Conservation (phyloP, 495 filamentous ascomycete species). For the Talaromyces adpressus region DNA sequence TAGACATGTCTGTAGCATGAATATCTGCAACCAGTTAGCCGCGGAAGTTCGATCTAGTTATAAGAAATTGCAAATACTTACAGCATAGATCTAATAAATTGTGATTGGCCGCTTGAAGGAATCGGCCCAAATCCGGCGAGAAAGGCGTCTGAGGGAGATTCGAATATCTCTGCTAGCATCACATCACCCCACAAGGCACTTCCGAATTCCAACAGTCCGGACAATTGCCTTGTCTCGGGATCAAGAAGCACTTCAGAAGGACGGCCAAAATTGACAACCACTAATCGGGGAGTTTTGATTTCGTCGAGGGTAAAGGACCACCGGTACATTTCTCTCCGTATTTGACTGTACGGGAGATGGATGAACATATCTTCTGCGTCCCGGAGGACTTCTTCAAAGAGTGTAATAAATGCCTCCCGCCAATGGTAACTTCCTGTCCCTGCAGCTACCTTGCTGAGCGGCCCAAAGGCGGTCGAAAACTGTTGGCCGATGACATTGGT, state of each 20-base stretch:
- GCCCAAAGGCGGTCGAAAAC: slow-evolving; percentile 41
- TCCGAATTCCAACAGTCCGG: slow-evolving; percentile 39
- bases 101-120: slow-evolving; percentile 14
- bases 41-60: slow-evolving; percentile 4
- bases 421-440: slow-evolving; percentile 47
- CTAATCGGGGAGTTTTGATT: slow-evolving; percentile 47
- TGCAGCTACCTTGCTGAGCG: slow-evolving; percentile 38
- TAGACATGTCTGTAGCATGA: slow-evolving; percentile 35
- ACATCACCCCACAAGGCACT: slow-evolving; percentile 44
- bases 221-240: slow-evolving; percentile 33
- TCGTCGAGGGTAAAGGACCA: slow-evolving; percentile 46
- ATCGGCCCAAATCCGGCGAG: slow-evolving; percentile 34
- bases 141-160: slow-evolving; percentile 24
- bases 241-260: slow-evolving; percentile 54
- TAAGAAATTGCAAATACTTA: slow-evolving; percentile 15
- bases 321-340: slow-evolving; percentile 45
- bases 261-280: slow-evolving; percentile 50
- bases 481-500: slow-evolving; percentile 29
- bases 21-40: slow-evolving; percentile 20
- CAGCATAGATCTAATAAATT: slow-evolving; percentile 27
- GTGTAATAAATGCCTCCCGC: slow-evolving; percentile 50
- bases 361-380: slow-evolving; percentile 68
- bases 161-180: slow-evolving; percentile 38
- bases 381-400: slow-evolving; percentile 57
- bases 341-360: slow-evolving; percentile 55